phyloP scores from a whole-genome alignment of 352 stramenopile genomes.

The Blastocystis hominis region DNA sequence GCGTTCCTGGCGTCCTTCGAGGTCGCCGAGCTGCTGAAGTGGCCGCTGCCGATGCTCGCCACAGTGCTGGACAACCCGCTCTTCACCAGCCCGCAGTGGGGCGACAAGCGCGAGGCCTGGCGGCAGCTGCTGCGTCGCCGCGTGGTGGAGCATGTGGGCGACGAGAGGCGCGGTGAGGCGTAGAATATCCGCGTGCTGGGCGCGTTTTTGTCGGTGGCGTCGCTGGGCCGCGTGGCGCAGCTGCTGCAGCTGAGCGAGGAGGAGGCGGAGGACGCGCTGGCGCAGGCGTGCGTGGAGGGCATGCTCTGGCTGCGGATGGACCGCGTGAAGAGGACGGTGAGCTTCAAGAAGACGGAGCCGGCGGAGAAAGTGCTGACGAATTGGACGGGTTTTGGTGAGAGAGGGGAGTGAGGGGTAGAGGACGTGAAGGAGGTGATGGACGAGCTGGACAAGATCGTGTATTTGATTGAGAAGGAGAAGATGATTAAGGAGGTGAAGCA shows the following conservation, averaged over 20 bases:
- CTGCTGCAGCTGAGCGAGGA: constrained; percentile 29
- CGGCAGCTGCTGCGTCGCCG: neutral
- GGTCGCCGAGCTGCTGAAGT: neutral
- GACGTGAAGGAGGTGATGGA: constrained; percentile 35
- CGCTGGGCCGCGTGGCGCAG: neutral
- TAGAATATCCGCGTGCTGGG: constrained; percentile 51
- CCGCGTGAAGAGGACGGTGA: constrained; percentile 15
- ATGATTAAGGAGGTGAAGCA: constrained; percentile 6
- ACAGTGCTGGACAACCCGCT: neutral
- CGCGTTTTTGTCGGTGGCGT: neutral
- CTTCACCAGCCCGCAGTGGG: neutral
- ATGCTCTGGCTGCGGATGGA: constrained; percentile 41
- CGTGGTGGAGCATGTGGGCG: constrained; percentile 21
- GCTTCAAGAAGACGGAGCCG: constrained; percentile 9
- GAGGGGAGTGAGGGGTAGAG: neutral
- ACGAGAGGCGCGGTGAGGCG: neutral
- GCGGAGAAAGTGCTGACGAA: neutral
- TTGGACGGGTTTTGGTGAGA: neutral
- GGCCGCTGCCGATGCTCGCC: neutral
- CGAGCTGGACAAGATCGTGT: constrained; percentile 9
- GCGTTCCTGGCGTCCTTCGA: constrained; percentile 22
- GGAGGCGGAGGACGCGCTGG: constrained; percentile 1
- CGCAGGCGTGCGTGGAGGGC: neutral
- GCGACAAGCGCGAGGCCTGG: neutral
- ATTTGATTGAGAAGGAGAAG: constrained; percentile 47